Conservation (phyloP, 306 rosid species). For the Vicia faba region DNA sequence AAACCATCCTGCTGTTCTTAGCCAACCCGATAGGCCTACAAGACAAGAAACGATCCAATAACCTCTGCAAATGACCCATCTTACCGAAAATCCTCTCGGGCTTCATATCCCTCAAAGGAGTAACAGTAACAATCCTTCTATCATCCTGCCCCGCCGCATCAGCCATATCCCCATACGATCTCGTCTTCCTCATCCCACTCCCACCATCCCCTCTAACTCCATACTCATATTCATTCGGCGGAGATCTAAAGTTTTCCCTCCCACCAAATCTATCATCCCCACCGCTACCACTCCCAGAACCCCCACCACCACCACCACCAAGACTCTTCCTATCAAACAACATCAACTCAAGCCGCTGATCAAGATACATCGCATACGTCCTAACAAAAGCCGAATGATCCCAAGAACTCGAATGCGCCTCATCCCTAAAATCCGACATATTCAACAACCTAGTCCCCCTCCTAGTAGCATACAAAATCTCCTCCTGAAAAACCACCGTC, state of each 20-base stretch:
- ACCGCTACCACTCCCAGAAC: constrained; percentile 4
- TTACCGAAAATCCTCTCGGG: constrained; percentile 83
- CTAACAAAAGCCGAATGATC: constrained; percentile 90
- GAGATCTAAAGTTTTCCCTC: constrained; percentile 71
- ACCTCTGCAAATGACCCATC: constrained; percentile 93
- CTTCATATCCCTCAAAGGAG: constrained; percentile 86
- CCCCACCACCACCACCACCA: background rate
- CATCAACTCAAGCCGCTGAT: constrained; percentile 84
- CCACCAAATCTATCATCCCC: constrained; percentile 58
- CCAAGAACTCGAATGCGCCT: constrained; percentile 98
- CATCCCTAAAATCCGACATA: constrained; percentile 87
- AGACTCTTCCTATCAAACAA: constrained; percentile 58
- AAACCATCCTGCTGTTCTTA: constrained; percentile 74
- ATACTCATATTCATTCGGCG: constrained; percentile 73
- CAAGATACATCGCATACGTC: constrained; percentile 86
- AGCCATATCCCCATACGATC: constrained; percentile 85
- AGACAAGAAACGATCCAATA: constrained; percentile 82
- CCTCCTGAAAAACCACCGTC: constrained; percentile 76
- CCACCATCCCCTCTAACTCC: constrained; percentile 57
- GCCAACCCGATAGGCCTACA: constrained; percentile 94
- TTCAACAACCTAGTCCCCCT: constrained; percentile 89
- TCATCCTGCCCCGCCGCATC: constrained; percentile 58
- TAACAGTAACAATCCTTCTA: constrained; percentile 59
- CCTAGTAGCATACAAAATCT: constrained; percentile 83
- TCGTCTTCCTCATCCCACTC: constrained; percentile 72